Evolutionary conservation across 2,329 filamentous ascomycete genomes (phyloP).

Genomic region (Cordyceps javanica): DNA sequence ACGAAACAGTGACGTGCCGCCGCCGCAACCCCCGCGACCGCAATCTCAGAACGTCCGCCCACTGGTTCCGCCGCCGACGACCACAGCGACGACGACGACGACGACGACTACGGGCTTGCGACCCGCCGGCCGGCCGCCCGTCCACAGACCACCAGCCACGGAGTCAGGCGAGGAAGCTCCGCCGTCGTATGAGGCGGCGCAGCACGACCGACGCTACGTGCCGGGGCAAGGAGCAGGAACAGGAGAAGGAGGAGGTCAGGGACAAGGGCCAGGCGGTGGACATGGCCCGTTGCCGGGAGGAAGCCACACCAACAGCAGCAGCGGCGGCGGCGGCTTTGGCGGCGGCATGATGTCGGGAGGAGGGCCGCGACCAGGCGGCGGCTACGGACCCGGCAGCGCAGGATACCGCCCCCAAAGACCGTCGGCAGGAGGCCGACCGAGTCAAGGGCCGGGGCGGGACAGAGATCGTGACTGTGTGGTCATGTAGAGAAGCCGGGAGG

Average conservation of each 20-base stretch:
- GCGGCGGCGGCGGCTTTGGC: not conserved
- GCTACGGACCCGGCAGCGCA: not conserved
- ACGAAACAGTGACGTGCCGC: slow-evolving; percentile 5
- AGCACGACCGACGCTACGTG: slow-evolving; percentile 43
- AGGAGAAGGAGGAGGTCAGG: slow-evolving; percentile 8
- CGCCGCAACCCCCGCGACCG: slow-evolving; percentile 12
- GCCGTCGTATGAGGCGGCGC: slow-evolving; percentile 53
- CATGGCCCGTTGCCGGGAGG: not conserved
- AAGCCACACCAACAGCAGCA: not conserved
- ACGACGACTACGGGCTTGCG: not conserved
- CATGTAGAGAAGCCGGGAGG: slow-evolving; percentile 30
- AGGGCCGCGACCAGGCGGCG: not conserved
- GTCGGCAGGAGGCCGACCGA: slow-evolving; percentile 9
- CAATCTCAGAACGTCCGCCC: slow-evolving; percentile 37
- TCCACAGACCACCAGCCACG: slow-evolving; percentile 21
- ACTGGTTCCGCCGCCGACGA: slow-evolving; percentile 32
- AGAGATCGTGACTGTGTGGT: slow-evolving; percentile 37
- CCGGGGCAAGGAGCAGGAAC: slow-evolving; percentile 35
- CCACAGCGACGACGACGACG: not conserved
- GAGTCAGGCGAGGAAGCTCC: slow-evolving; percentile 43
- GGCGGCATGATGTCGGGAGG: not conserved
- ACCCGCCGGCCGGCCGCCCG: not conserved
- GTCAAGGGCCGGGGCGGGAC: not conserved
- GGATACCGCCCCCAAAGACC: slow-evolving; percentile 1
- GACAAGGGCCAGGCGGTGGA: no score